A percentile compares a stretch with the other conserved stretches of the same genome.
Conservation (phyloP, 73 alveolate species). For the Paramecium tetraurelia region DNA sequence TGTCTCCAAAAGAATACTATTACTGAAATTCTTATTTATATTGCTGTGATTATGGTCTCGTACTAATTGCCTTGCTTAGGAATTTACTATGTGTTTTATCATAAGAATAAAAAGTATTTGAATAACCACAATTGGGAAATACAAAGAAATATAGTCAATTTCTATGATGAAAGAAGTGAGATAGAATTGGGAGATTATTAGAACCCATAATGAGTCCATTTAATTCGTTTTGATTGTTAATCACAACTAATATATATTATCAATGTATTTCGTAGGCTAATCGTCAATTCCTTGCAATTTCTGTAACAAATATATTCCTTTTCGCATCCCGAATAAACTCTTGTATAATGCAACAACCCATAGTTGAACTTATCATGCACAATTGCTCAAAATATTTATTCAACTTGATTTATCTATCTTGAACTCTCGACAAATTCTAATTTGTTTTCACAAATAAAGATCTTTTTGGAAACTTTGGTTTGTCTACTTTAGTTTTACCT, state of each 20-base stretch:
- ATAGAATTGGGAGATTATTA: not conserved
- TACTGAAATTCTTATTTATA: not conserved
- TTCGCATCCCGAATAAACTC: not conserved
- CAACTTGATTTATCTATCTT: not conserved
- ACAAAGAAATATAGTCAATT: not conserved
- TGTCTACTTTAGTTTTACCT: not conserved
- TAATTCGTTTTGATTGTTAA: not conserved
- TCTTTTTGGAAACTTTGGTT: not conserved
- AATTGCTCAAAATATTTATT: not conserved
- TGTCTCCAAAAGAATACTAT: not conserved
- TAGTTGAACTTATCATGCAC: not conserved
- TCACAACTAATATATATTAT: not conserved
- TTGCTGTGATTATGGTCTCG: not conserved
- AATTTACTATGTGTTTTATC: slow-evolving; percentile 26
- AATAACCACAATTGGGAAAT: not conserved
- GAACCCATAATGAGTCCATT: not conserved
- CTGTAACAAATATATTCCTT: not conserved
- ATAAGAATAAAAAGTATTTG: slow-evolving; percentile 18
- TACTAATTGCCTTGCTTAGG: not conserved
- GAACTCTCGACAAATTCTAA: not conserved
- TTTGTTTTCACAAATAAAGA: not conserved
- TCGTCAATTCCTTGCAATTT: not conserved
- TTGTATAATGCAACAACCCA: not conserved
- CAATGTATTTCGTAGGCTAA: not conserved
- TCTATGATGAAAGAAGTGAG: slow-evolving; percentile 27